Evolutionary conservation across 495 filamentous ascomycete genomes (phyloP), one percentile per base, ranked within the genome.

Genomic region (Aspergillus avenaceus): DNA sequence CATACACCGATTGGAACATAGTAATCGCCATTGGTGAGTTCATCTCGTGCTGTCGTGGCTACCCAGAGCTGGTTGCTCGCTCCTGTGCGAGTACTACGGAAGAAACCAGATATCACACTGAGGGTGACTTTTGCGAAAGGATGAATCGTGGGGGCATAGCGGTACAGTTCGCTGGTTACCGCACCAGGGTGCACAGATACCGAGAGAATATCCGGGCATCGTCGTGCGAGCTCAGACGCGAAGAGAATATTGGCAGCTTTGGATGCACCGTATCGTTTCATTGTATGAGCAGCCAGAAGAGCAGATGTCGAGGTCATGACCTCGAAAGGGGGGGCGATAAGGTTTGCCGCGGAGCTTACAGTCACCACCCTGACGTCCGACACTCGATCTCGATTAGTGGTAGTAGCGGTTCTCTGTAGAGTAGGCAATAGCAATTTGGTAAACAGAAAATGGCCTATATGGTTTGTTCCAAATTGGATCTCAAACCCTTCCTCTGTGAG

Each of bases 401-500:
- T 21, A 65, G 70, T 5, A 62, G 65, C 29, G 60, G 61, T 38
- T 54, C 68, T 57, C 21, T 70, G 65, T n/a, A 90, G 63, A 1
- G 70, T 71, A 0, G 84, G 78, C 7, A 88, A 70, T 6, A 91
- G 69, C 6, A 84, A 67, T 40, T 78, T 75, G 18, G 81, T 83
- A 22, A 91, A 69, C 7, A 88, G 72, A 31, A 80, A 81, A 55
- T 87, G 85, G 5, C 79, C 82, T 48, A 90, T 62, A 60, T 90
- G 79, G 58, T 90, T 91, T 4, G 80, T 83, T n/a, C 81, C 84
- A 50, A 89, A 81, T 47, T 87, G 82, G 25, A 82, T 72, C 58
- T 90, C 85, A 59, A 82, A 84, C n/a, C 85, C 84, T 18, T 88
- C 82, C 4, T 70, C 59, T 0, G 84, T 84, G 1, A 67, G 53